phyloP scores from a whole-genome alignment of 2,329 filamentous ascomycete genomes.

The Fusarium citri region DNA sequence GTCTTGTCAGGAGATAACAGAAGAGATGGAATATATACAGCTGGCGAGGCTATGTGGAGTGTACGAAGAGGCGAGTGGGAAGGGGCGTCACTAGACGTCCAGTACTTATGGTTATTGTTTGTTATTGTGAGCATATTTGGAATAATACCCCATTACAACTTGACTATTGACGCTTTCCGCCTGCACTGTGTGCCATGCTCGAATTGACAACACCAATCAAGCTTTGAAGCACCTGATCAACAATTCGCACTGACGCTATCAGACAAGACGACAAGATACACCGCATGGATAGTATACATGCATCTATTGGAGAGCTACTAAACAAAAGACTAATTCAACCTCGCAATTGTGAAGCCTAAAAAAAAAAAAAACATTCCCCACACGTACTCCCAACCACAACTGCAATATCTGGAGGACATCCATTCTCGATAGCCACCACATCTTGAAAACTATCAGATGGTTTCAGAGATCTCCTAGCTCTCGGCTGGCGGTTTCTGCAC shows the following conservation, averaged over 20 bases:
- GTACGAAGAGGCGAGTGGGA: conserved; percentile 21
- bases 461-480: neutral
- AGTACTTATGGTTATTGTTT: conserved; percentile 42
- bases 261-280: neutral
- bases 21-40: conserved; percentile 34
- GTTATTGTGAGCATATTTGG: conserved; percentile 46
- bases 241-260: neutral
- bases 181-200: neutral
- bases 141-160: conserved; percentile 46
- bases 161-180: neutral
- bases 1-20: conserved; percentile 23
- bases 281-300: neutral
- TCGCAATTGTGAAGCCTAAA: neutral
- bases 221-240: neutral
- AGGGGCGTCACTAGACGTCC: conserved; percentile 26
- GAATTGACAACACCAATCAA: neutral
- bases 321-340: neutral
- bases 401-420: neutral
- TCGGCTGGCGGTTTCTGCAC: neutral
- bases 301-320: neutral
- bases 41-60: conserved; percentile 12
- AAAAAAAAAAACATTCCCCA: neutral
- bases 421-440: neutral
- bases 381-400: neutral
- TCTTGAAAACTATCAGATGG: neutral